Percentiles rank a stretch among this genome's conserved stretches.
Evolutionary conservation across 768 basidiomycete genomes (phyloP).

Genomic region (Aureoboletus auriporus): DNA sequence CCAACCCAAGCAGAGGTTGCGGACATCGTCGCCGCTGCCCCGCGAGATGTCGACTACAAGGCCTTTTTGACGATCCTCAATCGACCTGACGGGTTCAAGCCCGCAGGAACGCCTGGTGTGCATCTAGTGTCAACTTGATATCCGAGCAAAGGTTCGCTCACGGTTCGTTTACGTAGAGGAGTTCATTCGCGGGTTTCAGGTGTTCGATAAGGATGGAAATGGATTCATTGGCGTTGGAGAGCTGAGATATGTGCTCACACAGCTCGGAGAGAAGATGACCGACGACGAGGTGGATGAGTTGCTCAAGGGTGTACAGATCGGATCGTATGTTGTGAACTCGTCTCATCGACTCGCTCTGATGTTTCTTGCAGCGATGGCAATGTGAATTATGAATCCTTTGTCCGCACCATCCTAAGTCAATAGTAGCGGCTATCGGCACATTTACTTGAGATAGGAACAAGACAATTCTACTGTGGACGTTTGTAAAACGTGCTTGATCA

Average conservation of each 20-base stretch:
- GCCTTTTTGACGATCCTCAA: conserved; percentile 84
- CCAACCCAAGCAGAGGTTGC: conserved; percentile 92
- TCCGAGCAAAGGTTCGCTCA: background rate
- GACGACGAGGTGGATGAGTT: conserved; percentile 85
- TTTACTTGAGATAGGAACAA: too few species aligned
- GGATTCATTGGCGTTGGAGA: conserved; percentile 62
- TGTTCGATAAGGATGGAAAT: conserved; percentile 80
- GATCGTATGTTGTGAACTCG: conserved; percentile 57
- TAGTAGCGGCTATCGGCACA: conserved; percentile 10
- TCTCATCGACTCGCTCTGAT: background rate
- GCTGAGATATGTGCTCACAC: conserved; percentile 82
- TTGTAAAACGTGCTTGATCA: too few species aligned
- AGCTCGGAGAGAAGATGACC: conserved; percentile 24
- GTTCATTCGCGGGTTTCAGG: conserved; percentile 36
- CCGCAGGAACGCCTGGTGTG: conserved; percentile 56
- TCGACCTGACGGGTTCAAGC: conserved; percentile 18
- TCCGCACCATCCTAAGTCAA: conserved; percentile 63
- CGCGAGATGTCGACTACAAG: conserved; percentile 89
- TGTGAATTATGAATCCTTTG: conserved; percentile 96
- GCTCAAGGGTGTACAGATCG: conserved; percentile 92
- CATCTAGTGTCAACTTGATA: too few species aligned
- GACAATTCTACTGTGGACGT: too few species aligned
- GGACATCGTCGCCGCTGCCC: conserved; percentile 69
- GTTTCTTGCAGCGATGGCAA: conserved; percentile 74
- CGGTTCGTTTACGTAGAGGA: too few species aligned